Base-by-base conservation (phyloP, 495 filamentous ascomycete genomes). In the Xylaria acuta region DNA sequence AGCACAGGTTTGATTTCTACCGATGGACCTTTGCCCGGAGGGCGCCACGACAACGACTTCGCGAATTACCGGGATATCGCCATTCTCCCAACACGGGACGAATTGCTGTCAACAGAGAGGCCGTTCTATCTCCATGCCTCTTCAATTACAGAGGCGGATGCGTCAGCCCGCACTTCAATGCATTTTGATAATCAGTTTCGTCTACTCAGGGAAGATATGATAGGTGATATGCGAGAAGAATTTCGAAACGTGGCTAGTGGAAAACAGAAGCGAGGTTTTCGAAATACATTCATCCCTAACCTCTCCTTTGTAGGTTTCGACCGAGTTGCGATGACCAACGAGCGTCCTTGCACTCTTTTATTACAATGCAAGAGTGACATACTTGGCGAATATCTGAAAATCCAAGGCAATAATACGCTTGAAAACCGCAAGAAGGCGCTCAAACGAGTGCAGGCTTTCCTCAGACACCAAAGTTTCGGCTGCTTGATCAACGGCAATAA, bases 131-230 rank as follows among this genome's bases (percentile, higher is more conserved):
- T 83, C 7, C 84, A 77, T 12, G 85, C 83, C 2, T 79, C 82
- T 0, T 84, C 82, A 14, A 78, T 88, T 1, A 63, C 77, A 8
- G 80, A 83, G 1, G 70, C 70, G 22, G 71, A 73, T 0, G 41
- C 80, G 6, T 78, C 82, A 3, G 73, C 77, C 14, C 88, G 91
- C 0, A 72, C 85, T 0, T 78, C 76, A 0, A 79, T 82, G 0
- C 91, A 94, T 77, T 72, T 93, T 0, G 93, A 94, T 75, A 94
- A 93, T 74, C 92, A 95, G 68, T 97, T 94, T 74, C 91, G 93
- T 0, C 86, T 95, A 2, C 80, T 93, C 3, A 81, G 93, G 5
- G 92, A 95, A 72, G 93, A 95, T 69, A 90, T 94, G 87, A 79
- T 94, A 0, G 86, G 81, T 0, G 91, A 91, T 65, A 79, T 94